phyloP scores from a whole-genome alignment of 495 filamentous ascomycete species.

The Penicillium herquei region DNA sequence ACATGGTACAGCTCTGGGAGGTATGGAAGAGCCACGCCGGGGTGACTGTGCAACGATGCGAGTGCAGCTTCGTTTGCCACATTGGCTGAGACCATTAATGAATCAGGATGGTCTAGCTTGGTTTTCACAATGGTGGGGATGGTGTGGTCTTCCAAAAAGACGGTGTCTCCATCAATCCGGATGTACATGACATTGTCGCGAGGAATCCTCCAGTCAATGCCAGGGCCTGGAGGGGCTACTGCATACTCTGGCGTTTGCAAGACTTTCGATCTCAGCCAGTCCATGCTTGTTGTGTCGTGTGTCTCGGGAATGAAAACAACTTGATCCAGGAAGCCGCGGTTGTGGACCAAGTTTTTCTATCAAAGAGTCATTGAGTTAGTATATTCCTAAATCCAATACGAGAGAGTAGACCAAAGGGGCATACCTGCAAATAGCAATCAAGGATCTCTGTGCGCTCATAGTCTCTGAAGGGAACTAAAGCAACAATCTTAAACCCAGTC shows the following conservation, averaged over 20 bases:
- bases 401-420: neutral
- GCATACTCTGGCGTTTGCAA: slow-evolving; percentile 28
- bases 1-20: slow-evolving; percentile 29
- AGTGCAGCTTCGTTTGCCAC: slow-evolving; percentile 45
- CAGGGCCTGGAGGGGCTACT: slow-evolving; percentile 15
- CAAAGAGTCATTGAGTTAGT: neutral
- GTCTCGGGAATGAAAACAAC: slow-evolving; percentile 55
- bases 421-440: slow-evolving; percentile 51
- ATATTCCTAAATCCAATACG: neutral
- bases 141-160: slow-evolving; percentile 52
- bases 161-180: slow-evolving; percentile 56
- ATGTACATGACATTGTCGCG: slow-evolving; percentile 44
- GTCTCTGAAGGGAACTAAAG: slow-evolving; percentile 49
- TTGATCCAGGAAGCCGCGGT: slow-evolving; percentile 53
- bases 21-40: slow-evolving; percentile 37
- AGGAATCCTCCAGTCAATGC: slow-evolving; percentile 18
- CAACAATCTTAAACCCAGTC: slow-evolving; percentile 43
- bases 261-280: slow-evolving; percentile 40
- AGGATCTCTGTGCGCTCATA: slow-evolving; percentile 47
- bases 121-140: slow-evolving; percentile 54
- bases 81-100: slow-evolving; percentile 52
- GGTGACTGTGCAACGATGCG: slow-evolving; percentile 34
- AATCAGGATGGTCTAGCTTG: slow-evolving; percentile 45
- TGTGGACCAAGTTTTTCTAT: slow-evolving; percentile 49
- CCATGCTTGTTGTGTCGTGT: slow-evolving; percentile 40